These are phyloP conservation scores for Ascochyta rabiei DNA, from an alignment of 2,329 filamentous ascomycete genomes.

Conservation along the genomic window DNA sequence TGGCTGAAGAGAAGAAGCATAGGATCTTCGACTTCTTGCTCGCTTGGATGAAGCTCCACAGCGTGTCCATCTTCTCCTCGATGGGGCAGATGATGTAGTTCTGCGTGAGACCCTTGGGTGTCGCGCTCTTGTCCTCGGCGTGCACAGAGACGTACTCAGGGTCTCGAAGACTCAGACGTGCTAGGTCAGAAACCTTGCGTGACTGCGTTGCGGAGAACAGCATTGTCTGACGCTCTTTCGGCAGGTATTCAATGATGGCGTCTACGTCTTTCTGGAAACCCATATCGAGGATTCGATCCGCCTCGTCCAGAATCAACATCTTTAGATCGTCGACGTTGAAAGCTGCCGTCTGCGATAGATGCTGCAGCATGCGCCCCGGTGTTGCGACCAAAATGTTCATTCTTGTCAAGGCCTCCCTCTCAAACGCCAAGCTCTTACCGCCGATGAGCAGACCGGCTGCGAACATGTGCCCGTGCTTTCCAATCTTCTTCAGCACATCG, in stretches of 20 bases:
- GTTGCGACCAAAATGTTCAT: constrained; percentile 99
- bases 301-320: constrained; percentile 92
- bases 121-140: constrained; percentile 78
- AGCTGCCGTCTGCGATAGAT: constrained; percentile 89
- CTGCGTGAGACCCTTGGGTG: constrained; percentile 83
- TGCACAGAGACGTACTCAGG: constrained; percentile 96
- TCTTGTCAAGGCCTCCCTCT: constrained; percentile 79
- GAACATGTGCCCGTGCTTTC: constrained; percentile 80
- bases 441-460: constrained; percentile 94
- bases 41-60: constrained; percentile 90
- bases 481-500: constrained; percentile 88
- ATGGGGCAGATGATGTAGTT: constrained; percentile 88
- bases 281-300: constrained; percentile 97
- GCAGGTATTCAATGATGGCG: constrained; percentile 89
- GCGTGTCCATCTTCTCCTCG: constrained; percentile 84
- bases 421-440: constrained; percentile 86
- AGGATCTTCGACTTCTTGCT: constrained; percentile 95
- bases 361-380: constrained; percentile 91
- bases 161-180: constrained; percentile 83
- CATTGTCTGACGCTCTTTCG: constrained; percentile 83
- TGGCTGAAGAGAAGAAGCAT: constrained; percentile 92
- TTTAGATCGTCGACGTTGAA: constrained; percentile 91
- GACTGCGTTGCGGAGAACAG: constrained; percentile 97
- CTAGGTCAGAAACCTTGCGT: constrained; percentile 89
- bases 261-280: constrained; percentile 91